phyloP scores from a whole-genome alignment of 208 protist species.

The Trypanosoma mega region DNA sequence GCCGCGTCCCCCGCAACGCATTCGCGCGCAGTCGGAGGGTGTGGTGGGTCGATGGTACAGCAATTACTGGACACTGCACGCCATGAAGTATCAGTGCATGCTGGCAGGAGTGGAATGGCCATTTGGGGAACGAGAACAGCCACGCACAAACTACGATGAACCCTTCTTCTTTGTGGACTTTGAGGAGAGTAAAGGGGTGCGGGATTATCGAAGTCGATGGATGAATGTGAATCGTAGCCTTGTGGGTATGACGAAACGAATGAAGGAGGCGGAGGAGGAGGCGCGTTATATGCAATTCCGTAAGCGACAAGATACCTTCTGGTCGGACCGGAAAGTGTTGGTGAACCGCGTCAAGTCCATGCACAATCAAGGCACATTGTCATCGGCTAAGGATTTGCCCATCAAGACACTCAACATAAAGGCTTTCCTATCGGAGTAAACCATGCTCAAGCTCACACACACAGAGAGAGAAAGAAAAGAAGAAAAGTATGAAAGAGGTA shows the following conservation, averaged over 20 bases:
- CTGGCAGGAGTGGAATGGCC: slow-evolving; percentile 79
- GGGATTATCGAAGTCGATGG: slow-evolving; percentile 89
- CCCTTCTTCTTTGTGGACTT: slow-evolving; percentile 88
- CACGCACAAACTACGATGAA: slow-evolving; percentile 89
- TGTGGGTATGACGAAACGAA: slow-evolving; percentile 83
- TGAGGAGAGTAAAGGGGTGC: slow-evolving; percentile 86
- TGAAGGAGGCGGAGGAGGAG: slow-evolving; percentile 90
- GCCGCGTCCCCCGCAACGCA: slow-evolving; percentile 81
- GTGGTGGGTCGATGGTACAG: slow-evolving; percentile 90
- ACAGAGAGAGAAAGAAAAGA: neutral
- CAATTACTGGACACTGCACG: slow-evolving; percentile 92
- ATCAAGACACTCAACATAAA: slow-evolving; percentile 88
- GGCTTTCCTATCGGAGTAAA: slow-evolving; percentile 73
- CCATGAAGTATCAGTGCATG: slow-evolving; percentile 83
- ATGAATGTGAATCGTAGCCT: slow-evolving; percentile 92
- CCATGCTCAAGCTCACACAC: neutral
- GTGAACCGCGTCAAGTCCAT: slow-evolving; percentile 92
- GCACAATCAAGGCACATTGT: slow-evolving; percentile 80
- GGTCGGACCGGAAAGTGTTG: slow-evolving; percentile 87
- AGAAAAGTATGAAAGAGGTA: neutral
- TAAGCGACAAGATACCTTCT: slow-evolving; percentile 87
- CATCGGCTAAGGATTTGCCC: slow-evolving; percentile 71
- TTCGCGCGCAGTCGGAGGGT: slow-evolving; percentile 82
- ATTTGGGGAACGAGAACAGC: slow-evolving; percentile 72
- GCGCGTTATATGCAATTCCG: slow-evolving; percentile 84